A percentile compares a stretch with the other conserved stretches of the same genome.
These are phyloP conservation scores for Cercophora newfieldiana DNA, from an alignment of 495 filamentous ascomycete genomes.

Conservation along the genomic window DNA sequence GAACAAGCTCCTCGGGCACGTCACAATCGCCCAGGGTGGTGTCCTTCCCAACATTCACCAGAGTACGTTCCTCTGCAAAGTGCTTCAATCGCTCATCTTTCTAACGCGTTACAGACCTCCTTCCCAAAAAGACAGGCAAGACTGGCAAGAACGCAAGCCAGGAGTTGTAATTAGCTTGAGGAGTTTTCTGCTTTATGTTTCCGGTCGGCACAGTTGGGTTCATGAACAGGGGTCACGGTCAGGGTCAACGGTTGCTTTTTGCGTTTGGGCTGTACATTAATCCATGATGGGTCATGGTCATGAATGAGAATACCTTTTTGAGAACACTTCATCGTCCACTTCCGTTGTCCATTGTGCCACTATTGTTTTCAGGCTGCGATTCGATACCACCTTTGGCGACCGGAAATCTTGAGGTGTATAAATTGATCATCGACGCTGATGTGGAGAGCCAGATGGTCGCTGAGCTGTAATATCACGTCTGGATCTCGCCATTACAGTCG, in stretches of 20 bases:
- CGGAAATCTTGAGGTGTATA: too few relatives aligned
- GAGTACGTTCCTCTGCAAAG: conserved; percentile 65
- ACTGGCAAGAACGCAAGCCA: conserved; percentile 85
- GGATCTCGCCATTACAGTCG: too few relatives aligned
- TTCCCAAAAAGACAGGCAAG: conserved; percentile 98
- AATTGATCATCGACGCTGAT: too few relatives aligned
- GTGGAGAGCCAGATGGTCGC: neutral
- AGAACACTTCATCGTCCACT: conserved; percentile 22
- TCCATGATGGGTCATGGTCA: conserved; percentile 68
- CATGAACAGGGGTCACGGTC: conserved; percentile 81
- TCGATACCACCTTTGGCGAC: neutral
- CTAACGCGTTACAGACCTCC: conserved; percentile 73
- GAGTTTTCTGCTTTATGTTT: conserved; percentile 61
- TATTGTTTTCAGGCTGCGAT: neutral
- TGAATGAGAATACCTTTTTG: conserved; percentile 54
- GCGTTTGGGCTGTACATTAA: conserved; percentile 89
- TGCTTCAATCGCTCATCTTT: neutral
- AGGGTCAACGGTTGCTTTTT: conserved; percentile 75
- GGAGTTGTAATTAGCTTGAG: conserved; percentile 75
- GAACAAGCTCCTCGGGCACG: conserved; percentile 99
- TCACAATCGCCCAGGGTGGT: conserved; percentile 99
- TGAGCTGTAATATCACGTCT: too few relatives aligned
- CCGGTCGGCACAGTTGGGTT: conserved; percentile 70
- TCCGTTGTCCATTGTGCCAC: neutral
- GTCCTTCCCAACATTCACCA: conserved; percentile 98